Percentiles rank a stretch among this genome's conserved stretches.
Conservation (phyloP, 192 early-diverging fungal species). For the Coemansia sp. region DNA sequence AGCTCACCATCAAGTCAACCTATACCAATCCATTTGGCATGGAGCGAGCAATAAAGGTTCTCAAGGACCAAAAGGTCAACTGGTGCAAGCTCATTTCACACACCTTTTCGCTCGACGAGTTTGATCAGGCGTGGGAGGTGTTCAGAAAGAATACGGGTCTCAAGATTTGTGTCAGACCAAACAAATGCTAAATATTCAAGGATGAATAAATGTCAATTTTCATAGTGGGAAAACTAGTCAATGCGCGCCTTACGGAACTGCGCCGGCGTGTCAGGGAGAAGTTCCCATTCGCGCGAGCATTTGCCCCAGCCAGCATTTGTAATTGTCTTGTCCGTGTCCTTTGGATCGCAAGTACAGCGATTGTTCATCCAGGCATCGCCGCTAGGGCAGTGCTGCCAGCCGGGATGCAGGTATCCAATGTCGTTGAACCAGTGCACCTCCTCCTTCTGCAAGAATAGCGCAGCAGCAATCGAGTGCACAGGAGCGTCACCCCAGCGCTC, state of each 20-base stretch:
- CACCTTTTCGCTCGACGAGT: constrained; percentile 42
- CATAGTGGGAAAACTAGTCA: constrained; percentile 1
- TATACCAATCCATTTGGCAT: constrained; percentile 57
- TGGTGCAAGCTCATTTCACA: constrained; percentile 52
- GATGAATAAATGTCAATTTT: not conserved
- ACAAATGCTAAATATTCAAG: not conserved
- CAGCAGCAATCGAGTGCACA: constrained; percentile 65
- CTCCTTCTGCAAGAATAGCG: constrained; percentile 58
- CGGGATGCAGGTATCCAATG: constrained; percentile 65
- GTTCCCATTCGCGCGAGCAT: constrained; percentile 45
- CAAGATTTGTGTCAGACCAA: constrained; percentile 53
- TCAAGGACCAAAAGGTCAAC: constrained; percentile 32
- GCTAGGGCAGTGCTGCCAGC: constrained; percentile 54
- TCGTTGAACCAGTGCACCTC: constrained; percentile 75
- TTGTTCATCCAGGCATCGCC: constrained; percentile 43
- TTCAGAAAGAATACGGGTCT: constrained; percentile 40
- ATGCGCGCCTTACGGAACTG: constrained; percentile 23
- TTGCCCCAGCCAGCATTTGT: constrained; percentile 47
- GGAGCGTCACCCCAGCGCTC: constrained; percentile 68
- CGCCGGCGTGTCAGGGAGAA: constrained; percentile 35
- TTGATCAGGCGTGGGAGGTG: constrained; percentile 52
- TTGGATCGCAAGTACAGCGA: constrained; percentile 44
- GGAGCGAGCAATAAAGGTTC: constrained; percentile 52
- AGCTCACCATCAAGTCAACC: constrained; percentile 54
- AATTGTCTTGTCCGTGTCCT: constrained; percentile 37